Evolutionary conservation across 495 filamentous ascomycete genomes (phyloP).

Genomic region (Cryomyces antarcticus): DNA sequence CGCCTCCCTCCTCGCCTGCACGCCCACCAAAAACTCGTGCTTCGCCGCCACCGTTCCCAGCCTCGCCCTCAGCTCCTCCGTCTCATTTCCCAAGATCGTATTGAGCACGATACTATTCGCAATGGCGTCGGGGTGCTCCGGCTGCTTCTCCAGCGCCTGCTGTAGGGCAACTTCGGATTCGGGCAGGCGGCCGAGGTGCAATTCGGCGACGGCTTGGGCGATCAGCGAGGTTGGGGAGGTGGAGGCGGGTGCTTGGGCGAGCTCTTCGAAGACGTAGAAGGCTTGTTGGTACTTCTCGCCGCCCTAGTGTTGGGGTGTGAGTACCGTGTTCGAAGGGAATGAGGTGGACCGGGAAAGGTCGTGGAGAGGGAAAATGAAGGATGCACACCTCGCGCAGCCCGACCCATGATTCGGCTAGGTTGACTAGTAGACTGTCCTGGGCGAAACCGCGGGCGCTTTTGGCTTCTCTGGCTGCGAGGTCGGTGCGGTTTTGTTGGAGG

Average conservation of each 20-base stretch:
- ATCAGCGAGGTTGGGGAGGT: slow-evolving; percentile 45
- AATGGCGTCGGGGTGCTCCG: slow-evolving; percentile 48
- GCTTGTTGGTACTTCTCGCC: slow-evolving; percentile 92
- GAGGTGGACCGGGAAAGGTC: neutral
- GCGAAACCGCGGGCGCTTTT: slow-evolving; percentile 81
- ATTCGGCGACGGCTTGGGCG: slow-evolving; percentile 75
- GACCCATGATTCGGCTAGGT: slow-evolving; percentile 89
- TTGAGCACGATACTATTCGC: slow-evolving; percentile 67
- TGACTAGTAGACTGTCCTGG: slow-evolving; percentile 84
- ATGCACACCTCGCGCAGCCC: slow-evolving; percentile 61
- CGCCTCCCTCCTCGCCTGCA: slow-evolving; percentile 18
- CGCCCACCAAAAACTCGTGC: slow-evolving; percentile 14
- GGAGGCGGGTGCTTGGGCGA: slow-evolving; percentile 65
- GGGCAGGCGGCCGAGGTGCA: slow-evolving; percentile 73
- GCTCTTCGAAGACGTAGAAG: slow-evolving; percentile 96
- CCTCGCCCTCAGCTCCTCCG: slow-evolving; percentile 26
- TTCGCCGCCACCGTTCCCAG: slow-evolving; percentile 12
- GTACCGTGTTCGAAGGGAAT: neutral
- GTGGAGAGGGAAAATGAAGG: neutral
- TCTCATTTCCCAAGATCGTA: slow-evolving; percentile 50
- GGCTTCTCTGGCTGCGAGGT: slow-evolving; percentile 80
- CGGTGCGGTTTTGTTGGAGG: slow-evolving; percentile 71
- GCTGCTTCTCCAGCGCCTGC: slow-evolving; percentile 55
- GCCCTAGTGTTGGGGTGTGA: slow-evolving; percentile 31
- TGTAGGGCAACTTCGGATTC: slow-evolving; percentile 78